A percentile compares a stretch with the other conserved stretches of the same genome.
These are phyloP conservation scores for Andrographis paniculata DNA, from an alignment of 305 asterid genomes.

Conservation along the genomic window DNA sequence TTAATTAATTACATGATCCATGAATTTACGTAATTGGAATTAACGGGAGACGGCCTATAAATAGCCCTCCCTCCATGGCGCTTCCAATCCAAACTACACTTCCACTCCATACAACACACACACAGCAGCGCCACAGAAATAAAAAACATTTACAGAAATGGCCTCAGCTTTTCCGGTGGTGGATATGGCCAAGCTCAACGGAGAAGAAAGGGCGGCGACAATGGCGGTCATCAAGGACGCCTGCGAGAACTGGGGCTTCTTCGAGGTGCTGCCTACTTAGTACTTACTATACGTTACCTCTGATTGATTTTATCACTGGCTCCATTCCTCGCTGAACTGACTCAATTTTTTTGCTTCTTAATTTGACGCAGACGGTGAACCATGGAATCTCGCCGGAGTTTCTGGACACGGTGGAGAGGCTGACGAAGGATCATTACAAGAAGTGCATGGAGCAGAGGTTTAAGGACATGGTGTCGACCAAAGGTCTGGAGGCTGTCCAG, in stretches of 20 bases:
- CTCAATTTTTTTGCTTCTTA: too few relatives aligned
- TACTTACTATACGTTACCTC: neutral
- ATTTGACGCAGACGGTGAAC: conserved; percentile 39
- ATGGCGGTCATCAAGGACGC: conserved; percentile 78
- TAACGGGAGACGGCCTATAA: too few relatives aligned
- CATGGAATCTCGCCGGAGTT: conserved; percentile 74
- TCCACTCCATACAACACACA: neutral
- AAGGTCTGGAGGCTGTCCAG: conserved; percentile 61
- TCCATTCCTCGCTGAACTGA: too few relatives aligned
- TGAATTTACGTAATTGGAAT: too few relatives aligned
- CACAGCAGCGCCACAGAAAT: neutral
- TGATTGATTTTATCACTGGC: too few relatives aligned
- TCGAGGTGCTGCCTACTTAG: conserved; percentile 51
- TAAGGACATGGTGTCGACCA: conserved; percentile 65
- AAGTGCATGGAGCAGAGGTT: conserved; percentile 70
- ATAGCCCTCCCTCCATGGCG: too few relatives aligned
- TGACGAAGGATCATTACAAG: conserved; percentile 78
- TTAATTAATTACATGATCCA: too few relatives aligned
- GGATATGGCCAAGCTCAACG: conserved; percentile 70
- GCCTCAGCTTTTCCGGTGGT: conserved; percentile 74
- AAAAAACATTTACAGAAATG: conserved; percentile 33
- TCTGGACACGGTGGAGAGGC: conserved; percentile 71
- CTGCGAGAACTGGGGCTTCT: conserved; percentile 97
- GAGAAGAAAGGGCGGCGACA: conserved; percentile 55
- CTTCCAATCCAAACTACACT: too few relatives aligned